These are phyloP conservation scores for Ogataea paraovalis DNA, from an alignment of 805 yeast genomes.

Conservation along the genomic window DNA sequence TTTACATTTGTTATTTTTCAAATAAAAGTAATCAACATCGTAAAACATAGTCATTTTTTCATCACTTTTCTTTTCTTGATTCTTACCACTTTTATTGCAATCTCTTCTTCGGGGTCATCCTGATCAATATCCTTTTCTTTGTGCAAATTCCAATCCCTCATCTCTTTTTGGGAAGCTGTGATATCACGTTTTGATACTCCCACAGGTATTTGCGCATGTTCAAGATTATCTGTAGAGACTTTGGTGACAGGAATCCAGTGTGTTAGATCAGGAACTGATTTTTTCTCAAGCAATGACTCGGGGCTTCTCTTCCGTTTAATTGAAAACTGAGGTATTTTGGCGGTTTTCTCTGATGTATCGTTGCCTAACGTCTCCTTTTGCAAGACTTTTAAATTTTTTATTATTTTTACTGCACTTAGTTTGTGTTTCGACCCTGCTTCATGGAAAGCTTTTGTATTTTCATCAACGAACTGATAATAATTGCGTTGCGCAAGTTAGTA, in stretches of 20 bases:
- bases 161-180: conserved; percentile 21
- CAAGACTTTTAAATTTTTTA: conserved; percentile 25
- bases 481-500: conserved; percentile 4
- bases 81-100: conserved; percentile 1
- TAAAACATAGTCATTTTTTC: neutral
- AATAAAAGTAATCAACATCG: neutral
- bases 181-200: conserved; percentile 3
- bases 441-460: conserved; percentile 30
- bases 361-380: conserved; percentile 17
- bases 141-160: conserved; percentile 26
- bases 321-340: neutral
- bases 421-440: conserved; percentile 33
- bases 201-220: too few relatives aligned
- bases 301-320: conserved; percentile 3
- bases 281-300: neutral
- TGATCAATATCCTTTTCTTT: conserved; percentile 10
- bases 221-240: neutral
- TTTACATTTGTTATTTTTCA: neutral
- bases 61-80: conserved; percentile 18
- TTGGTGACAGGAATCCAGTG: conserved; percentile 6
- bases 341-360: neutral
- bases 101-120: neutral
- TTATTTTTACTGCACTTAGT: conserved; percentile 15
- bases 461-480: conserved; percentile 40
- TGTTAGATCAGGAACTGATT: conserved; percentile 4